Percentiles rank a stretch among this genome's conserved stretches.
Evolutionary conservation across 768 basidiomycete genomes (phyloP).

Genomic region (Russula olivacea): DNA sequence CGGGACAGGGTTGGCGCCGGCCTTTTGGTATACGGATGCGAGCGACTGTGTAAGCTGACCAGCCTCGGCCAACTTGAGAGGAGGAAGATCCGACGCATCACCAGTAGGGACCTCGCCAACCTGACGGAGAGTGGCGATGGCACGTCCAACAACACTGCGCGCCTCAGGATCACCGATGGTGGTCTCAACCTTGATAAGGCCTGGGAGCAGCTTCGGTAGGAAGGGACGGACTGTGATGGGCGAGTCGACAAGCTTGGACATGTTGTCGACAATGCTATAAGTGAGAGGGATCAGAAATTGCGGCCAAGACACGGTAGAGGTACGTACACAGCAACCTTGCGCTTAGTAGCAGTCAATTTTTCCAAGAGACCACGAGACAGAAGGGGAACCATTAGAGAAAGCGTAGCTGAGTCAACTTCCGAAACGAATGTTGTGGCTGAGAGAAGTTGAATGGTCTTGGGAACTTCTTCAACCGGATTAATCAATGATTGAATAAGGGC

Average conservation of each 20-base stretch:
- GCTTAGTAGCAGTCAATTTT: conserved; percentile 94
- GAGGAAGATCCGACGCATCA: conserved; percentile 89
- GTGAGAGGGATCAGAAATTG: conserved; percentile 26
- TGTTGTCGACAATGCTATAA: conserved; percentile 88
- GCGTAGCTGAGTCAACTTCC: conserved; percentile 94
- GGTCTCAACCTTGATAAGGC: conserved; percentile 90
- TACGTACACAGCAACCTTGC: conserved; percentile 91
- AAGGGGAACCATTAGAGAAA: conserved; percentile 96
- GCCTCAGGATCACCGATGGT: conserved; percentile 98
- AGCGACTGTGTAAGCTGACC: conserved; percentile 61
- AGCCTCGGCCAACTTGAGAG: conserved; percentile 71
- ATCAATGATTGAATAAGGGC: conserved; percentile 96
- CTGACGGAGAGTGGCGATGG: conserved; percentile 93
- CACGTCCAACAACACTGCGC: conserved; percentile 83
- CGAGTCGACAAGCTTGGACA: conserved; percentile 97
- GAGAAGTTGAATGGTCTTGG: conserved; percentile 89
- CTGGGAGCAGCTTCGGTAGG: conserved; percentile 91
- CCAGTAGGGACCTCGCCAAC: conserved; percentile 85
- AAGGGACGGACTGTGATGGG: conserved; percentile 93
- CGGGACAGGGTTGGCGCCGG: conserved; percentile 51
- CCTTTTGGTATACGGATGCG: conserved; percentile 79
- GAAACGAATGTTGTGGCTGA: conserved; percentile 99
- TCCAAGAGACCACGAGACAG: conserved; percentile 89
- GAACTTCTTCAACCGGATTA: conserved; percentile 99
- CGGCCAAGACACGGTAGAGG: background rate